phyloP scores from a whole-genome alignment of 257 asterid genomes.

The Solanum gracilifrons region DNA sequence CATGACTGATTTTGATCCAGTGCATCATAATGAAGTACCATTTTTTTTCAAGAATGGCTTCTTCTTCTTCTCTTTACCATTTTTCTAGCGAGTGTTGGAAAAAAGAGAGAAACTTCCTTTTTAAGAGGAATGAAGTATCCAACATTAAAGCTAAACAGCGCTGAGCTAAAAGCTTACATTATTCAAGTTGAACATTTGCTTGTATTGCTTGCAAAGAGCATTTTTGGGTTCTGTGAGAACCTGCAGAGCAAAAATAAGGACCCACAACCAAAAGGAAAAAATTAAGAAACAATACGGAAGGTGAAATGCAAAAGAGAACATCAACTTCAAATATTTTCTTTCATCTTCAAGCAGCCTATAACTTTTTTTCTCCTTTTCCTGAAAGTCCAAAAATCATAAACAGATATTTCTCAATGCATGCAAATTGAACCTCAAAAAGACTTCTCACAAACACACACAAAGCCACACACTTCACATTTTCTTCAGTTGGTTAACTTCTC shows the following conservation, averaged over 20 bases:
- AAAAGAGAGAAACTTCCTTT: background rate
- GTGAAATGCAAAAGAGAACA: background rate
- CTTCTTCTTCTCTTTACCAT: background rate
- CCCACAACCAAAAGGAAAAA: background rate
- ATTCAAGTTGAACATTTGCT: constrained; percentile 76
- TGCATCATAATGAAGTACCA: background rate
- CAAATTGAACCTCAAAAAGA: background rate
- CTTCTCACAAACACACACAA: background rate
- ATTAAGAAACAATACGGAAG: background rate
- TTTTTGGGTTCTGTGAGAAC: constrained; percentile 82
- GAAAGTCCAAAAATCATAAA: background rate
- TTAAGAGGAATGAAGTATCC: background rate
- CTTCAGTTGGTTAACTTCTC: background rate
- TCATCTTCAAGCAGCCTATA: background rate
- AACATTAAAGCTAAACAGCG: background rate
- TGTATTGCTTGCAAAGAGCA: constrained; percentile 89
- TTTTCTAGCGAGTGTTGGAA: background rate
- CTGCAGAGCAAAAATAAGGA: constrained; percentile 20
- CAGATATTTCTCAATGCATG: background rate
- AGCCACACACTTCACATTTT: background rate
- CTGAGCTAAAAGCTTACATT: constrained; percentile 35
- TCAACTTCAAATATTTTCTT: background rate
- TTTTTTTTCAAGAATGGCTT: background rate
- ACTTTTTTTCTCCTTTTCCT: background rate
- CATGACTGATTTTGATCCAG: background rate